Conservation (phyloP, 2,329 filamentous ascomycete genomes). For the Cladosporium austrohemisphaericum region DNA sequence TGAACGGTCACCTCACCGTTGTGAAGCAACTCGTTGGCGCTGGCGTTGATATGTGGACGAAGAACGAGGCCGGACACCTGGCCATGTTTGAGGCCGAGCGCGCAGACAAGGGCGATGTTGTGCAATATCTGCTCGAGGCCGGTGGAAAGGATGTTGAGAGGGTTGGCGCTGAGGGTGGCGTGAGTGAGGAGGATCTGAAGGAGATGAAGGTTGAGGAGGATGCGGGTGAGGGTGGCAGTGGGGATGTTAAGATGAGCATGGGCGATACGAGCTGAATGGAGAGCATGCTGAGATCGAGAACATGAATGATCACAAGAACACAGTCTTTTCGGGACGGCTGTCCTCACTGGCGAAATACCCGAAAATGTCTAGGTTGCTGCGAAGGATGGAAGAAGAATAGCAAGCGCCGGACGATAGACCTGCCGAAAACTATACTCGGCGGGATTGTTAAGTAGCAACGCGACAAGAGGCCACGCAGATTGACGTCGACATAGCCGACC, state of each 20-base stretch:
- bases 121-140: constrained; percentile 46
- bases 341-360: no score
- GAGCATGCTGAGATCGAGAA: no score
- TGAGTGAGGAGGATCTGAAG: constrained; percentile 13
- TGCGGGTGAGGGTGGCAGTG: constrained; percentile 6
- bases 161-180: constrained; percentile 17
- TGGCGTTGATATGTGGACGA: constrained; percentile 72
- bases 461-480: no score
- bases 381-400: no score
- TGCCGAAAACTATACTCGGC: no score
- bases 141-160: constrained; percentile 40
- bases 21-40: constrained; percentile 73
- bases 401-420: no score
- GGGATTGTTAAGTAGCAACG: no score
- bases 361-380: no score
- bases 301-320: no score
- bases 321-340: no score
- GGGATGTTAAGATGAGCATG: constrained; percentile 14
- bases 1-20: constrained; percentile 79
- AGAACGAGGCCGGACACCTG: constrained; percentile 78
- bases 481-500: no score
- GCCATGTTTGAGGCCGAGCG: constrained; percentile 50
- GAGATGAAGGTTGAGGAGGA: constrained; percentile 12
- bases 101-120: constrained; percentile 47
- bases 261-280: constrained; percentile 13